Conservation (phyloP, 2,329 filamentous ascomycete species). For the Calonectria hawksworthii region DNA sequence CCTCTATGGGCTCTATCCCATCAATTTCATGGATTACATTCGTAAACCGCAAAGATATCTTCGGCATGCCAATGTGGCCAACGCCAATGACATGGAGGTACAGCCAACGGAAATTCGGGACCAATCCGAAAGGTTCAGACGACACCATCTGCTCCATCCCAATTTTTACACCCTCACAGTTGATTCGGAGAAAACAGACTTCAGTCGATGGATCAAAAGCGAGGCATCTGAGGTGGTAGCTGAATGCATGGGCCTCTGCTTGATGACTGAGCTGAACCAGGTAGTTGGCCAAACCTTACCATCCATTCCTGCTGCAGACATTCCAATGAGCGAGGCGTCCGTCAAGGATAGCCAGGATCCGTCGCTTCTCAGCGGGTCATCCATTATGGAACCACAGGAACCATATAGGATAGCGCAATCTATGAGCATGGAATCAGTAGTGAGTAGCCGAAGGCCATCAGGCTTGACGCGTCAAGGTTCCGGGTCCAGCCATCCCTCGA, state of each 20-base stretch:
- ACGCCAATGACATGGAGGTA: slow-evolving; percentile 81
- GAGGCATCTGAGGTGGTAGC: slow-evolving; percentile 85
- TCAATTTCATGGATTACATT: slow-evolving; percentile 90
- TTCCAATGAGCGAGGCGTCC: slow-evolving; percentile 46
- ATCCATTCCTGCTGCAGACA: slow-evolving; percentile 37
- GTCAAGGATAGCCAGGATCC: slow-evolving; percentile 53
- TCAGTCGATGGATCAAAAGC: slow-evolving; percentile 83
- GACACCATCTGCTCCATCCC: slow-evolving; percentile 82
- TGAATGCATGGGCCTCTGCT: slow-evolving; percentile 80
- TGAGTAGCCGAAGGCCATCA: slow-evolving; percentile 55
- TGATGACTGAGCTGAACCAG: slow-evolving; percentile 45
- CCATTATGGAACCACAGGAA: slow-evolving; percentile 52
- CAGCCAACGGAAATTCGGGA: slow-evolving; percentile 83
- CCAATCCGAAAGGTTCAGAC: slow-evolving; percentile 80
- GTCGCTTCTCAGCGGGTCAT: slow-evolving; percentile 57
- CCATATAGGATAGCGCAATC: slow-evolving; percentile 69
- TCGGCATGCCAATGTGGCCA: slow-evolving; percentile 78
- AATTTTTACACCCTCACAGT: slow-evolving; percentile 86
- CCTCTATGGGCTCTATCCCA: slow-evolving; percentile 85
- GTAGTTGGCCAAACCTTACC: slow-evolving; percentile 42
- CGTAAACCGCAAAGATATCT: slow-evolving; percentile 85
- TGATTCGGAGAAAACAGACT: slow-evolving; percentile 83
- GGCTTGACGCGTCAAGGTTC: slow-evolving; percentile 58
- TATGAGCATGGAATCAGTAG: slow-evolving; percentile 60
- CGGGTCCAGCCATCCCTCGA: slow-evolving; percentile 66